Conservation (phyloP, 2,329 filamentous ascomycete genomes). For the Samsoniella hepiali region DNA sequence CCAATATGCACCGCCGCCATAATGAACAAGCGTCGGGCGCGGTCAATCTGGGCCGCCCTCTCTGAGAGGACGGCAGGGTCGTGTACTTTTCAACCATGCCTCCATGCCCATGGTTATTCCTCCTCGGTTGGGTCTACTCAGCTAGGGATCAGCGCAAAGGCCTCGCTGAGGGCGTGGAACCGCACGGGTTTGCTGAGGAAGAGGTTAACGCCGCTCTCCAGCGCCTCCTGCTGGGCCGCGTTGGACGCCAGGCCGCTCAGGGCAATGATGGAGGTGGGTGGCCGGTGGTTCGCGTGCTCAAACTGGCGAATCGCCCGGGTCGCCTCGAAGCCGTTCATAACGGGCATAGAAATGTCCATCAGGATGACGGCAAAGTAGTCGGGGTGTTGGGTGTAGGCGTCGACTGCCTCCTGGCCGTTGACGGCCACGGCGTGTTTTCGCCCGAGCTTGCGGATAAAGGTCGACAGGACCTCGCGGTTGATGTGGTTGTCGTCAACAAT, state of each 20-base stretch:
- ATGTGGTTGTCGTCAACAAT: slow-evolving; percentile 39
- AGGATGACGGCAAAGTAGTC: slow-evolving; percentile 27
- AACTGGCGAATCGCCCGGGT: slow-evolving; percentile 45
- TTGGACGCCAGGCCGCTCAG: slow-evolving; percentile 48
- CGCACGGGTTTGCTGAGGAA: slow-evolving; percentile 51
- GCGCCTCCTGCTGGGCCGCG: slow-evolving; percentile 47
- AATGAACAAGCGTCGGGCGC: no score
- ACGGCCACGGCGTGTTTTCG: slow-evolving; percentile 24
- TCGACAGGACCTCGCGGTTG: slow-evolving; percentile 32
- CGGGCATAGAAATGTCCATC: slow-evolving; percentile 52
- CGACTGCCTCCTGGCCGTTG: slow-evolving; percentile 30
- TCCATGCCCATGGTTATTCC: no score
- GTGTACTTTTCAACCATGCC: no score
- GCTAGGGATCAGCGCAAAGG: no score
- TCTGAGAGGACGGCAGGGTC: no score
- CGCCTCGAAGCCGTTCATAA: slow-evolving; percentile 48
- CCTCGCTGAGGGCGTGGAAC: slow-evolving; percentile 32
- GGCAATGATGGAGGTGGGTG: slow-evolving; percentile 45
- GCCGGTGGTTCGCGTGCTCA: slow-evolving; percentile 38
- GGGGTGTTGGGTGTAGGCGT: slow-evolving; percentile 23
- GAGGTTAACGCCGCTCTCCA: slow-evolving; percentile 48
- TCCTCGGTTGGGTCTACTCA: no score
- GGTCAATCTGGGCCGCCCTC: no score
- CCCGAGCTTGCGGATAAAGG: slow-evolving; percentile 30
- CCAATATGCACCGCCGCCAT: no score